A percentile compares a stretch with the other conserved stretches of the same genome.
Evolutionary conservation across 2,329 filamentous ascomycete species (phyloP).

Genomic region (Colletotrichum chrysophilum): DNA sequence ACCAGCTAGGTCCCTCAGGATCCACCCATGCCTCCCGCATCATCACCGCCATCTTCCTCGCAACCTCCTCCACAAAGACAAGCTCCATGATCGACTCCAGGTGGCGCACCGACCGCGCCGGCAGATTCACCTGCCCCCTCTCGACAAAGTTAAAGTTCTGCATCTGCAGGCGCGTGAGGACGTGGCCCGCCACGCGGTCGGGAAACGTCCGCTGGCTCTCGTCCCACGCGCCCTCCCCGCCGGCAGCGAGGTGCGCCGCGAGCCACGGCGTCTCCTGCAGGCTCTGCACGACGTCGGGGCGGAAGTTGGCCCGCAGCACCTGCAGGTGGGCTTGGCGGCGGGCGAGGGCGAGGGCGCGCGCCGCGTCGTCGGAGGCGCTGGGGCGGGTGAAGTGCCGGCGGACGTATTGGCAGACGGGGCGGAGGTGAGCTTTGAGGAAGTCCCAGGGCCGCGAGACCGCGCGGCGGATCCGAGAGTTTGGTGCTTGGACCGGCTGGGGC

Average conservation of each 20-base stretch:
- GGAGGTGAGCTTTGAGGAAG: not conserved
- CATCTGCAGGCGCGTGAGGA: not conserved
- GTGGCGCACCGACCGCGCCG: not conserved
- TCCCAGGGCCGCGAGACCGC: not conserved
- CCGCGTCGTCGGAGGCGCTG: not conserved
- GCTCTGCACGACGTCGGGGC: not conserved
- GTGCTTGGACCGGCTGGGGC: not conserved
- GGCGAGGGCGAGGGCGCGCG: not conserved
- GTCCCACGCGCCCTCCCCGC: not conserved
- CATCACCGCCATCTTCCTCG: not conserved
- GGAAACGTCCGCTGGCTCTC: not conserved
- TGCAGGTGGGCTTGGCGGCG: not conserved
- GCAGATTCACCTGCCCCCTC: not conserved
- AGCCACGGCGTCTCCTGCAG: not conserved
- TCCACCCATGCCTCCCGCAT: not conserved
- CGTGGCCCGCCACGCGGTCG: not conserved
- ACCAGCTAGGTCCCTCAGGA: not conserved
- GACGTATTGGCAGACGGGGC: not conserved
- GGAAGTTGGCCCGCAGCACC: not conserved
- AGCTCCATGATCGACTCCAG: not conserved
- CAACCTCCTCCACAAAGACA: not conserved
- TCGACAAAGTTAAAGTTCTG: not conserved
- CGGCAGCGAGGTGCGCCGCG: not conserved
- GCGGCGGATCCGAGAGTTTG: not conserved
- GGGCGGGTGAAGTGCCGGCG: not conserved